Evolutionary conservation across 306 rosid species (phyloP), one percentile per base, ranked within the genome.

Genomic region (Ormosia emarginata): DNA sequence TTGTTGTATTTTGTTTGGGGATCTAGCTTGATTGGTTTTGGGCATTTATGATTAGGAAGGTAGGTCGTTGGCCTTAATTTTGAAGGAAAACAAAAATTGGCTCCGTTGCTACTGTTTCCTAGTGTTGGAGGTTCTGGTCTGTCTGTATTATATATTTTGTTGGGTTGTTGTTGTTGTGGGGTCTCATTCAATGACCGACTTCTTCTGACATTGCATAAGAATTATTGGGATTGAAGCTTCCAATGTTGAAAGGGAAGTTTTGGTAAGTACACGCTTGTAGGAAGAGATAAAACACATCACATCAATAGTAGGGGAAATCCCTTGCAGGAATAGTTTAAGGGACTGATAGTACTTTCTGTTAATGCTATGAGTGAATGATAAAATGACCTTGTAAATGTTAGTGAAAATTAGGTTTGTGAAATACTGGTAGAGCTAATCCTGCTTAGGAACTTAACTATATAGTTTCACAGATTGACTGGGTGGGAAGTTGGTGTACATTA

Each of bases 131-230:
- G 76, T 61, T 83, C 29, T 79, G 74, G 63, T 75, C 44, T 71
- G 11, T 86, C 63, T 10, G 74, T 41, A 24, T 40, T 75, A 4
- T 7, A 8, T 6, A 67, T 53, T 67, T 79, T 24, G 40, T 58
- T 71, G 62, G 74, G 82, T 64, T 3, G 72, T 46, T 80, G 82
- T 74, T 39, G 79, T 65, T 81, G 85, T 66, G 88, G 71, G 86
- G 72, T 71, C 79, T 79, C 17, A 30, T 82, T 84, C 74, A 78
- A 13, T 52, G 63, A 33, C 82, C 29, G 75, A 37, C 74, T 82
- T 57, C 52, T 75, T 75, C 79, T 41, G 82, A 33, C 77, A 40
- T 79, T 67, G 67, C 37, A 68, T 18, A 39, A 78, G 66, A 79
- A 80, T 83, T 52, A 86, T 78, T 83, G 86, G 43, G 49, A 64